Conservation (phyloP, 192 early-diverging fungal species). For the Phycomyces nitens region DNA sequence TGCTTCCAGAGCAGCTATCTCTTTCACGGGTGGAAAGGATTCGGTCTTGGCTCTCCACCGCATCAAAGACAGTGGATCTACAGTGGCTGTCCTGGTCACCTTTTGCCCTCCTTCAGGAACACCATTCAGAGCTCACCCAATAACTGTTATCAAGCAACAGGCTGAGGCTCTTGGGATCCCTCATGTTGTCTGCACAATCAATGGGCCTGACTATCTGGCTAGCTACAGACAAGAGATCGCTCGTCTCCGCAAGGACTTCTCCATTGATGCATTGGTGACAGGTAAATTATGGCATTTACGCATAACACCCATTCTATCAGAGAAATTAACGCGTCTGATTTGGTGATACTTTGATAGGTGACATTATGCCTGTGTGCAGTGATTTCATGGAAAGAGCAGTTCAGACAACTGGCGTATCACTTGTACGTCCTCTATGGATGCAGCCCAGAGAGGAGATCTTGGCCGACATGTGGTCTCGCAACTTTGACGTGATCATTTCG, state of each 20-base stretch:
- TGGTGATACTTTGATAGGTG: slow-evolving; percentile 26
- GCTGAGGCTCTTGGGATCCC: slow-evolving; percentile 47
- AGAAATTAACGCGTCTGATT: background rate
- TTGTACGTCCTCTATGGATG: slow-evolving; percentile 58
- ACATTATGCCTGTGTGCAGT: slow-evolving; percentile 58
- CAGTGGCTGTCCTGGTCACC: slow-evolving; percentile 46
- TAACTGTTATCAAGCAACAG: slow-evolving; percentile 42
- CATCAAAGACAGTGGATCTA: slow-evolving; percentile 31
- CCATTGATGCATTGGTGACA: slow-evolving; percentile 50
- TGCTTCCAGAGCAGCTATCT: slow-evolving; percentile 38
- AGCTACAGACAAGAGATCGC: slow-evolving; percentile 45
- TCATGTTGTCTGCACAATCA: slow-evolving; percentile 37
- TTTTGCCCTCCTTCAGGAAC: slow-evolving; percentile 42
- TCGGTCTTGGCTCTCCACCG: slow-evolving; percentile 48
- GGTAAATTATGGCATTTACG: slow-evolving; percentile 38
- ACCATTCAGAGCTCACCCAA: slow-evolving; percentile 52
- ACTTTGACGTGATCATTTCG: slow-evolving; percentile 25
- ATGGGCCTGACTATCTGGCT: slow-evolving; percentile 45
- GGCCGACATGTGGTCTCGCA: slow-evolving; percentile 33
- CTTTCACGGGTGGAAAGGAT: slow-evolving; percentile 65
- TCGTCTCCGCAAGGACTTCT: slow-evolving; percentile 37
- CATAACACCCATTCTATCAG: no score
- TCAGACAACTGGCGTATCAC: slow-evolving; percentile 38
- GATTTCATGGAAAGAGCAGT: slow-evolving; percentile 58
- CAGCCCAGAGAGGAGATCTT: slow-evolving; percentile 42